A percentile compares a stretch with the other conserved stretches of the same genome.
phyloP scores from a whole-genome alignment of 2,329 filamentous ascomycete species.

The Colletotrichum coccodes region DNA sequence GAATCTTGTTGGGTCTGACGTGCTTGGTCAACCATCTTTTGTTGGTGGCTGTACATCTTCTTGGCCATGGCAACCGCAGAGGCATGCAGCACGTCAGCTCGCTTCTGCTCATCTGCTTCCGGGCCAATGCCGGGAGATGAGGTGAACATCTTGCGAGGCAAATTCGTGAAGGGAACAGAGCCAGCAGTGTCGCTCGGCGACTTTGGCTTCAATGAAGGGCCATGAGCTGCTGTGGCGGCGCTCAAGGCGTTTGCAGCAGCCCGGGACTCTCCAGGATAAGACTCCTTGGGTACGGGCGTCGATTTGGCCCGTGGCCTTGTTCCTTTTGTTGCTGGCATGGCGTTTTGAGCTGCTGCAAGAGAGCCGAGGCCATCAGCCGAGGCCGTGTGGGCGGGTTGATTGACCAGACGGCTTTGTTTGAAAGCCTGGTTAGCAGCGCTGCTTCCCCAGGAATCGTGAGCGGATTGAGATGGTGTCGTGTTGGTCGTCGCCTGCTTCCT shows the following conservation, averaged over 20 bases:
- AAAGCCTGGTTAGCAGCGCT: constrained; percentile 79
- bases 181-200: constrained; percentile 68
- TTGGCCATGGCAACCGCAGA: constrained; percentile 91
- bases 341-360: constrained; percentile 79
- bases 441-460: constrained; percentile 62
- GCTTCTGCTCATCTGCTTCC: constrained; percentile 79
- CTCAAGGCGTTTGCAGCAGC: constrained; percentile 76
- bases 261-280: constrained; percentile 67
- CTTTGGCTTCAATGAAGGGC: constrained; percentile 56
- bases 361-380: constrained; percentile 60
- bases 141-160: constrained; percentile 81
- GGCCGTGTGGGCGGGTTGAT: constrained; percentile 44
- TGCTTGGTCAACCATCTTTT: constrained; percentile 66
- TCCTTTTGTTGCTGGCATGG: constrained; percentile 64
- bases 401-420: constrained; percentile 48
- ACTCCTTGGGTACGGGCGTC: constrained; percentile 59
- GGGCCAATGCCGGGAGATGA: constrained; percentile 76
- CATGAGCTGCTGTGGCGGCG: constrained; percentile 76
- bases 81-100: constrained; percentile 78
- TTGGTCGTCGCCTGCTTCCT: constrained; percentile 46
- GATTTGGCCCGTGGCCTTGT: constrained; percentile 73
- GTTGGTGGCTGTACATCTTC: constrained; percentile 81
- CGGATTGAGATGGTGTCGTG: constrained; percentile 57
- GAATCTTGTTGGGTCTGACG: constrained; percentile 50
- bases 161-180: constrained; percentile 73